Evolutionary conservation across 768 basidiomycete genomes (phyloP).

Genomic region (Dacryopinax spathularia): DNA sequence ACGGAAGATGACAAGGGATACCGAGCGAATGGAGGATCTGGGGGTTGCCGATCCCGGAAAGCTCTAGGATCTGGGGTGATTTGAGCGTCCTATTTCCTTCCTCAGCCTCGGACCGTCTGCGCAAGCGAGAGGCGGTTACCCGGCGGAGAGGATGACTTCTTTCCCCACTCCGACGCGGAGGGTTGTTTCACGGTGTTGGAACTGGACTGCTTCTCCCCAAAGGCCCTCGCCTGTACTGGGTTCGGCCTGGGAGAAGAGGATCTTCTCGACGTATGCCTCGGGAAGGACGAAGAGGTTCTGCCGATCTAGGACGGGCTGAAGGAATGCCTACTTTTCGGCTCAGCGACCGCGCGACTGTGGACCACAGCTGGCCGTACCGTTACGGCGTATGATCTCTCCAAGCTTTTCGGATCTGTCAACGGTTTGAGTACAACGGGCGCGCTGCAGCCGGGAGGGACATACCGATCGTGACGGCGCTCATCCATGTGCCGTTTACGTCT

Average conservation of each 20-base stretch:
- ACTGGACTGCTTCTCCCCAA: conserved; percentile 36
- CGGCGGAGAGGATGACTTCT: conserved; percentile 39
- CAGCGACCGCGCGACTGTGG: background rate
- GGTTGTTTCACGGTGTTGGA: conserved; percentile 21
- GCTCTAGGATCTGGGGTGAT: conserved; percentile 40
- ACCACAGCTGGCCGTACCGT: conserved; percentile 19
- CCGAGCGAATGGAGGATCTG: conserved; percentile 34
- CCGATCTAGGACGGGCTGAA: conserved; percentile 1
- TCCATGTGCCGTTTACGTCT: conserved; percentile 9
- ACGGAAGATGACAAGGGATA: conserved; percentile 40
- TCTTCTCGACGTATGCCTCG: background rate
- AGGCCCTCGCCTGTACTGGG: conserved; percentile 3
- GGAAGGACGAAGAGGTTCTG: conserved; percentile 6
- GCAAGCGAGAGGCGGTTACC: conserved; percentile 17
- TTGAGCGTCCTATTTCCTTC: conserved; percentile 27
- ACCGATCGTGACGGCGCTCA: conserved; percentile 3
- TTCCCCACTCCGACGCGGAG: conserved; percentile 30
- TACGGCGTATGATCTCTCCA: conserved; percentile 20
- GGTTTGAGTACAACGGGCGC: conserved; percentile 11
- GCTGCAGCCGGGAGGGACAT: conserved; percentile 9
- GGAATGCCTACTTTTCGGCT: conserved; percentile 13
- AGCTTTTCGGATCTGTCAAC: conserved; percentile 17
- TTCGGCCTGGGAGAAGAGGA: background rate
- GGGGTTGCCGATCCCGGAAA: conserved; percentile 54
- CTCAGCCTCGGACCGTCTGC: background rate